Percentiles rank a stretch among this genome's conserved stretches.
These are phyloP conservation scores for Crucibulum laeve DNA, from an alignment of 768 basidiomycete species.

Conservation along the genomic window DNA sequence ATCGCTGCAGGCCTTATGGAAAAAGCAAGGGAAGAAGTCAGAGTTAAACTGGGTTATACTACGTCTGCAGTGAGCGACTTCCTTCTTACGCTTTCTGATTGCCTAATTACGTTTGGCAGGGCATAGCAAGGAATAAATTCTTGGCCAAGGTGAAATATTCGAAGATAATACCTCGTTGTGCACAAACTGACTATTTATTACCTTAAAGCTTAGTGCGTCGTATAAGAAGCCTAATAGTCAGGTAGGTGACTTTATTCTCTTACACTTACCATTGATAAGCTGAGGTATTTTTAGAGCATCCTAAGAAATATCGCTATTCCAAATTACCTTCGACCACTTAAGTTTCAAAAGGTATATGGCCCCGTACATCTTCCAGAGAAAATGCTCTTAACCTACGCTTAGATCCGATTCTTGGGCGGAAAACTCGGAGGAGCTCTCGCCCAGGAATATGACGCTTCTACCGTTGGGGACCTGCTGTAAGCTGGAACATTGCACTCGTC, in stretches of 20 bases:
- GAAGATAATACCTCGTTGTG: neutral
- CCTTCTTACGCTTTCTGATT: neutral
- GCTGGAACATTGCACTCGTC: slow-evolving; percentile 21
- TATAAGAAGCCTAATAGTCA: slow-evolving; percentile 90
- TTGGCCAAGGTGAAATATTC: slow-evolving; percentile 91
- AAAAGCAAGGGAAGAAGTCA: slow-evolving; percentile 66
- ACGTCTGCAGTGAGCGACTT: slow-evolving; percentile 72
- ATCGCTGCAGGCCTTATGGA: slow-evolving; percentile 86
- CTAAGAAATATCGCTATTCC: slow-evolving; percentile 82
- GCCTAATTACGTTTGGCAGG: slow-evolving; percentile 35
- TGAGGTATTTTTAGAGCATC: slow-evolving; percentile 54
- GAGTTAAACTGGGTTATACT: slow-evolving; percentile 79
- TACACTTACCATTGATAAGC: neutral
- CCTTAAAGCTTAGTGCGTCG: slow-evolving; percentile 74
- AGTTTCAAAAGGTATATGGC: slow-evolving; percentile 77
- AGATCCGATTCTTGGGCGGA: slow-evolving; percentile 95
- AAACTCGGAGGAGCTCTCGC: slow-evolving; percentile 89
- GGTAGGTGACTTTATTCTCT: slow-evolving; percentile 31
- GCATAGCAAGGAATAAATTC: slow-evolving; percentile 90
- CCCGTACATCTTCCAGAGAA: neutral
- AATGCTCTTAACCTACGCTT: slow-evolving; percentile 1
- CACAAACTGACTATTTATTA: neutral
- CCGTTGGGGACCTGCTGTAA: slow-evolving; percentile 87
- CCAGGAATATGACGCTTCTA: slow-evolving; percentile 82
- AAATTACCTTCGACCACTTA: slow-evolving; percentile 74